These are phyloP conservation scores for Aphanomyces astaci DNA, from an alignment of 352 stramenopile species.

Conservation along the genomic window DNA sequence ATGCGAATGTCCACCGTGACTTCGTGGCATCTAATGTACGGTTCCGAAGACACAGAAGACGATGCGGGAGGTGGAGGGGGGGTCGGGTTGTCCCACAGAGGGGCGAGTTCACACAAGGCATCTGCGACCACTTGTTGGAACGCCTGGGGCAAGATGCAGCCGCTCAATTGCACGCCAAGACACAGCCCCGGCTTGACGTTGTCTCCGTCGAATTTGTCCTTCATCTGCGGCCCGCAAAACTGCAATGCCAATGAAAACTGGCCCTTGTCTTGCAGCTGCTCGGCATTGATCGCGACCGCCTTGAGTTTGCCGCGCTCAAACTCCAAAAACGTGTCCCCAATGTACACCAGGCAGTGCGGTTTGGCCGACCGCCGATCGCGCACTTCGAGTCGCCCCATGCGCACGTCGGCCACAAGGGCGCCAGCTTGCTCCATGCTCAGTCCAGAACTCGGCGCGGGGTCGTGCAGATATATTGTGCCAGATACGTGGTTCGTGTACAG, in stretches of 20 bases:
- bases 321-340: slow-evolving; percentile 76
- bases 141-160: slow-evolving; percentile 14
- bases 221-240: slow-evolving; percentile 45
- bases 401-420: not conserved
- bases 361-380: slow-evolving; percentile 14
- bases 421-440: slow-evolving; percentile 11
- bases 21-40: not conserved
- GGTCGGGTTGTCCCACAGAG: not conserved
- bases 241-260: slow-evolving; percentile 60
- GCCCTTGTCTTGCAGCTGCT: slow-evolving; percentile 44
- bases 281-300: slow-evolving; percentile 55
- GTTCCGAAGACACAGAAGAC: not conserved
- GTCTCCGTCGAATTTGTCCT: not conserved
- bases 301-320: slow-evolving; percentile 69
- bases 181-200: not conserved
- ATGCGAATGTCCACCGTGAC: not conserved
- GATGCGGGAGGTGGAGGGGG: not conserved
- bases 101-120: slow-evolving; percentile 5
- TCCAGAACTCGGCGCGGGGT: not conserved
- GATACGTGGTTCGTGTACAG: slow-evolving; percentile 7
- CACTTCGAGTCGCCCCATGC: slow-evolving; percentile 1
- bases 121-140: not conserved
- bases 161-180: not conserved
- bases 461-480: not conserved
- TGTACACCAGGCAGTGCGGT: slow-evolving; percentile 58